phyloP scores from a whole-genome alignment of 1,139 yeast species.

The Eremothecium cymbalariae region DNA sequence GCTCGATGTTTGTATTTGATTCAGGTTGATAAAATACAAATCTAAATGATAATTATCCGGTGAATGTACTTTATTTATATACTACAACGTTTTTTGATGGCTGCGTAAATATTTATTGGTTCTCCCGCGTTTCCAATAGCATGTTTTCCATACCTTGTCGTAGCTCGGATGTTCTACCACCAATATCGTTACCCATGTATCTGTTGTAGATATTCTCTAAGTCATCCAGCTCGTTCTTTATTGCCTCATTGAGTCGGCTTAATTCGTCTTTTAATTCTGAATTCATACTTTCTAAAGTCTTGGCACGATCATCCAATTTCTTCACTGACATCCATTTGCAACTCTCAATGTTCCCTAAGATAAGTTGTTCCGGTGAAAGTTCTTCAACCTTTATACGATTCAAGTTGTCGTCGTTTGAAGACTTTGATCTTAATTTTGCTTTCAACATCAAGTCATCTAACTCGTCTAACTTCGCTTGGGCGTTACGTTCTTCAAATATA shows the following conservation, averaged over 20 bases:
- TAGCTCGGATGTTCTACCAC: constrained; percentile 19
- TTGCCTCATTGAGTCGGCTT: constrained; percentile 21
- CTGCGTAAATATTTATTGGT: constrained; percentile 1
- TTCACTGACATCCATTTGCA: constrained; percentile 27
- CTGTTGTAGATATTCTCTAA: constrained; percentile 21
- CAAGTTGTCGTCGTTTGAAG: constrained; percentile 8
- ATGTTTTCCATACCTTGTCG: constrained; percentile 25
- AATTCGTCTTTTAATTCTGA: constrained; percentile 24
- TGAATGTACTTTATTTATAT: too few species aligned
- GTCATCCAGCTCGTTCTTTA: constrained; percentile 26
- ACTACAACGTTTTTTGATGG: too few species aligned
- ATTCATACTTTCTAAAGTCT: constrained; percentile 25
- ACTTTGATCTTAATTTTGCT: constrained; percentile 37
- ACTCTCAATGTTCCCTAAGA: constrained; percentile 31
- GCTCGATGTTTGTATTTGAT: too few species aligned
- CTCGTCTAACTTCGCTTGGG: constrained; percentile 49
- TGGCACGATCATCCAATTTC: constrained; percentile 27
- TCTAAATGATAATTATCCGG: too few species aligned
- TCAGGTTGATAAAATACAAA: too few species aligned
- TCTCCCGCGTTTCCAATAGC: constrained; percentile 21
- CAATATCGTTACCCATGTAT: constrained; percentile 22
- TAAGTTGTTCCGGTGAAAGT: constrained; percentile 32
- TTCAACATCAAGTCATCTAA: constrained; percentile 56
- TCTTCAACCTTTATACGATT: constrained; percentile 23
- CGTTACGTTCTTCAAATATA: constrained; percentile 55